These are phyloP conservation scores for Plasmodium sp. DNA, from an alignment of 169 alveolate species.

Conservation along the genomic window DNA sequence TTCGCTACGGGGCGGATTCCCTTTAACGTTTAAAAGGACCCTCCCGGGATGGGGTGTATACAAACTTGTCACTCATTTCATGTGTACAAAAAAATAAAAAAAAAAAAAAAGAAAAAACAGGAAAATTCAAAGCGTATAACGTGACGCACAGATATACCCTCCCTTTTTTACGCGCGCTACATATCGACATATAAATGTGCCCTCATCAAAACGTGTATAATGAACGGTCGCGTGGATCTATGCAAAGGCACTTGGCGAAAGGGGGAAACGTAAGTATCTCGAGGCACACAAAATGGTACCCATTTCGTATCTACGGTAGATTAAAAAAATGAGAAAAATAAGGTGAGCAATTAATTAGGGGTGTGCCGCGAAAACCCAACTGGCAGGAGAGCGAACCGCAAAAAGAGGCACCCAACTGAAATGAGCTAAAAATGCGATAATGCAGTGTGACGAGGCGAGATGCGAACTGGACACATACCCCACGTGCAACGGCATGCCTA, in stretches of 20 bases:
- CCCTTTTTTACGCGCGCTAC: background rate
- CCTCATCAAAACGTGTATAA: background rate
- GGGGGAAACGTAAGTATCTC: background rate
- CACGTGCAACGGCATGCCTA: background rate
- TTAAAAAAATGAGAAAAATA: background rate
- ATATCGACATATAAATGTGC: background rate
- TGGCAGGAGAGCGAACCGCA: background rate
- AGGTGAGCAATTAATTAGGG: background rate
- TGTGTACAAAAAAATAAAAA: background rate
- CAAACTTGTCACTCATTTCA: background rate
- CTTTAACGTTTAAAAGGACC: background rate
- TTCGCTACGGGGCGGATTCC: background rate
- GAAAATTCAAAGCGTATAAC: background rate
- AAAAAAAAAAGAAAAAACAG: constrained; percentile 2
- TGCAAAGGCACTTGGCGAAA: background rate
- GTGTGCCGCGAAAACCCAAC: background rate
- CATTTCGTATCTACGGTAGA: background rate
- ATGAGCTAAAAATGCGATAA: background rate
- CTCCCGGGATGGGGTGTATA: background rate
- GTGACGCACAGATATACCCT: background rate
- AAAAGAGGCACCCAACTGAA: background rate
- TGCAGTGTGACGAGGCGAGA: background rate
- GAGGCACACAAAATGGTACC: background rate
- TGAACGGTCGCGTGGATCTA: background rate
- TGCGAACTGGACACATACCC: background rate